Conservation (phyloP, 176 grass and related monocot species). For the Carex scoparia region DNA sequence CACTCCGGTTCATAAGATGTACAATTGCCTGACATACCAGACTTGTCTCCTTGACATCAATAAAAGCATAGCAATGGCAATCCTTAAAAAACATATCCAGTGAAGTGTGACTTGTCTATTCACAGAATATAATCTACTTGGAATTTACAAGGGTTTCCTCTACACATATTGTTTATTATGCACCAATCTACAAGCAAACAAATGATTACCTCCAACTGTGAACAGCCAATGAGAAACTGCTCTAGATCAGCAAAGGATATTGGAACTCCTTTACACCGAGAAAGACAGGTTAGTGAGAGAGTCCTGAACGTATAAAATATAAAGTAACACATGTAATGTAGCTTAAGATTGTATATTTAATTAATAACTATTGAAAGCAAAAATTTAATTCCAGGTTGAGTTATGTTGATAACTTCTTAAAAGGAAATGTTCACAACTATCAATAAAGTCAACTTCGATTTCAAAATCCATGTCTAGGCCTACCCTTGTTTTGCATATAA, state of each 20-base stretch:
- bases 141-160: neutral
- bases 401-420: neutral
- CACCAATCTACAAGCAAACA: neutral
- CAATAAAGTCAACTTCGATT: neutral
- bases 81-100: neutral
- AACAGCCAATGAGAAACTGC: conserved; percentile 69
- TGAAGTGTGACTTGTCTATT: neutral
- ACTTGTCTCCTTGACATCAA: neutral
- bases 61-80: neutral
- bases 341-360: neutral
- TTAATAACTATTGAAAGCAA: neutral
- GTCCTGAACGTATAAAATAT: conserved; percentile 32
- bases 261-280: conserved; percentile 52
- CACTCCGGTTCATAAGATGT: neutral
- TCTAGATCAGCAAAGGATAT: conserved; percentile 65
- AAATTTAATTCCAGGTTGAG: neutral
- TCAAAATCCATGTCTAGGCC: neutral
- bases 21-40: neutral
- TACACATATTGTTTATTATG: neutral
- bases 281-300: conserved; percentile 62
- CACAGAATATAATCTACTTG: neutral
- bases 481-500: neutral
- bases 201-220: conserved; percentile 62
- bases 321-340: conserved; percentile 1
- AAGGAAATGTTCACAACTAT: neutral